Conservation (phyloP, 2,329 filamentous ascomycete species). For the Phialemoniopsis sp. region DNA sequence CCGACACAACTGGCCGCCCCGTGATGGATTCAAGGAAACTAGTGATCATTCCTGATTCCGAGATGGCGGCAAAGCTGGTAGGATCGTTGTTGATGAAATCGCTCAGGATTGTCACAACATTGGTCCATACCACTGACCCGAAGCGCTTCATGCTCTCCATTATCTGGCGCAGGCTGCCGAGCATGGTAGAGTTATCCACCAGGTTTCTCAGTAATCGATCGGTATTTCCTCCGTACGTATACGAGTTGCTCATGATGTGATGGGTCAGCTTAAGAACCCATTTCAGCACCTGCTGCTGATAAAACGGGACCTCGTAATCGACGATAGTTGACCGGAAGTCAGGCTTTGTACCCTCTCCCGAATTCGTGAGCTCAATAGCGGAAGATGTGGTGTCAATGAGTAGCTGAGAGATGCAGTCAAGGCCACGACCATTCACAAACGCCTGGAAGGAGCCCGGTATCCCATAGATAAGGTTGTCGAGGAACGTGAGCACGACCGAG, state of each 20-base stretch:
- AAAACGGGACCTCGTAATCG: slow-evolving; percentile 91
- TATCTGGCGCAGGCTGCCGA: slow-evolving; percentile 75
- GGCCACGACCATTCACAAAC: slow-evolving; percentile 75
- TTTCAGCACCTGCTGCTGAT: slow-evolving; percentile 88
- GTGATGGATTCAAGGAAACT: slow-evolving; percentile 82
- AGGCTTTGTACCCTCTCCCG: slow-evolving; percentile 66
- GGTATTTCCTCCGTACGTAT: slow-evolving; percentile 69
- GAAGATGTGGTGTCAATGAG: slow-evolving; percentile 74
- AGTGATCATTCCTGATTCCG: slow-evolving; percentile 86
- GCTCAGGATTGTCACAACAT: slow-evolving; percentile 84
- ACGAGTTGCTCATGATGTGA: slow-evolving; percentile 83
- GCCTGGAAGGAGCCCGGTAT: slow-evolving; percentile 81
- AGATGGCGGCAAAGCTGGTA: slow-evolving; percentile 93
- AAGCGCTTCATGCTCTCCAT: slow-evolving; percentile 76
- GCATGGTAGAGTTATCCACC: slow-evolving; percentile 84
- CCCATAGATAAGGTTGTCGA: slow-evolving; percentile 83
- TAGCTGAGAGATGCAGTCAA: slow-evolving; percentile 87
- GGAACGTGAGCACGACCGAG: slow-evolving; percentile 77
- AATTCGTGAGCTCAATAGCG: slow-evolving; percentile 61
- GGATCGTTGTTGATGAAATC: slow-evolving; percentile 99
- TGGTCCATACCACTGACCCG: slow-evolving; percentile 93
- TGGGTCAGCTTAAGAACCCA: slow-evolving; percentile 95
- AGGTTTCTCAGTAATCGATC: slow-evolving; percentile 88
- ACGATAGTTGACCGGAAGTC: slow-evolving; percentile 73
- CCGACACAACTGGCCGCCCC: slow-evolving; percentile 38